These are phyloP conservation scores for Chloroidium sp. DNA, from an alignment of 163 green algal species.

Conservation along the genomic window DNA sequence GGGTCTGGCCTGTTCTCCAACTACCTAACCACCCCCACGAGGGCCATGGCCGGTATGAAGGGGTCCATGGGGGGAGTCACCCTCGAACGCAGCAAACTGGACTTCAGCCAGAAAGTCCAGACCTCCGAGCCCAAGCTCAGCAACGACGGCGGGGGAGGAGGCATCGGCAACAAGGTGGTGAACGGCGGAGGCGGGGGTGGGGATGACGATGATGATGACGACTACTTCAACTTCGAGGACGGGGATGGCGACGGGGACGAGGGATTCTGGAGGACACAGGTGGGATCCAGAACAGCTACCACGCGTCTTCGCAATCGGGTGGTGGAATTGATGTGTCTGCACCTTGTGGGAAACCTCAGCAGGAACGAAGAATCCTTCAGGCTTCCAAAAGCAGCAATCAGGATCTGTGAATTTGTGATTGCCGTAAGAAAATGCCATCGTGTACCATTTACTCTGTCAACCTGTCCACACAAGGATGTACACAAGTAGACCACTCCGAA, in stretches of 20 bases:
- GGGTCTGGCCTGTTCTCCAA: not conserved
- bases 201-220: conserved; percentile 80
- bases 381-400: too few species aligned
- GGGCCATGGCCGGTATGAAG: conserved; percentile 59
- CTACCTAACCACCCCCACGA: conserved; percentile 28
- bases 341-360: too few species aligned
- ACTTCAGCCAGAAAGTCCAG: conserved; percentile 24
- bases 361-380: too few species aligned
- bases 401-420: too few species aligned
- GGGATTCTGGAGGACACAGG: conserved; percentile 53
- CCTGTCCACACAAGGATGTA: too few species aligned
- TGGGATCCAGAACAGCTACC: not conserved
- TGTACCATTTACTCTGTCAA: too few species aligned
- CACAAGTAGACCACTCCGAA: too few species aligned
- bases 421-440: too few species aligned
- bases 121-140: conserved; percentile 63
- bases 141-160: conserved; percentile 68
- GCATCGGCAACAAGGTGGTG: conserved; percentile 76
- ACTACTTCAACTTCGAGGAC: conserved; percentile 59
- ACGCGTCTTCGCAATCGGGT: not conserved
- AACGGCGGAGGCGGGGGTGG: conserved; percentile 83
- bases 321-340: too few species aligned
- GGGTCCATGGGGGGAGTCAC: conserved; percentile 45
- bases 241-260: conserved; percentile 70
- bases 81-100: conserved; percentile 52